phyloP scores from a whole-genome alignment of 352 stramenopile species.

The Phytophthora rubi region DNA sequence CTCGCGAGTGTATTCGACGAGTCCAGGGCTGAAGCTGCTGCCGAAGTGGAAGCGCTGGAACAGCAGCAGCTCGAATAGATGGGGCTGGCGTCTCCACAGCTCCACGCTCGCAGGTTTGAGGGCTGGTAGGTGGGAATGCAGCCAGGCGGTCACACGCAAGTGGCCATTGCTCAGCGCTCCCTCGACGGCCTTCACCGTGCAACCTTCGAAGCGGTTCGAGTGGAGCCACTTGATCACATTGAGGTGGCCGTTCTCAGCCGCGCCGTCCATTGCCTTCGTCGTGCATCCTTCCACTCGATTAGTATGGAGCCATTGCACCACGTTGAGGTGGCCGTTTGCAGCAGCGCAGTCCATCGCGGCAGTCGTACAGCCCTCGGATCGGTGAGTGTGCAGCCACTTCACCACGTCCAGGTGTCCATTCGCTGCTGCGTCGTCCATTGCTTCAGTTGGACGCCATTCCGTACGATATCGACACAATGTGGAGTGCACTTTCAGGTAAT shows the following conservation, averaged over 20 bases:
- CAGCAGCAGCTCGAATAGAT: slow-evolving; percentile 18
- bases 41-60: slow-evolving; percentile 25
- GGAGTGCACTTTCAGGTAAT: slow-evolving; percentile 18
- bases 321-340: slow-evolving; percentile 23
- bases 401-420: slow-evolving; percentile 25
- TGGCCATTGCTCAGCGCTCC: slow-evolving; percentile 17
- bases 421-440: slow-evolving; percentile 27
- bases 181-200: slow-evolving; percentile 22
- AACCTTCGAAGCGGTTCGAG: slow-evolving; percentile 12
- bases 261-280: slow-evolving; percentile 18
- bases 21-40: neutral
- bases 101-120: slow-evolving; percentile 3
- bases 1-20: slow-evolving; percentile 4
- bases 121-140: slow-evolving; percentile 1
- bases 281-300: slow-evolving; percentile 18
- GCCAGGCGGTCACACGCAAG: slow-evolving; percentile 12
- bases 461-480: slow-evolving; percentile 14
- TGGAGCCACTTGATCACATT: slow-evolving; percentile 20
- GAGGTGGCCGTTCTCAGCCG: slow-evolving; percentile 26
- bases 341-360: slow-evolving; percentile 25
- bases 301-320: slow-evolving; percentile 14
- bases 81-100: slow-evolving; percentile 1
- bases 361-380: slow-evolving; percentile 23
- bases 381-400: slow-evolving; percentile 23
- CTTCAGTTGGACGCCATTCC: slow-evolving; percentile 19